Evolutionary conservation across 495 filamentous ascomycete species (phyloP).

Genomic region (Neurospora sp.): DNA sequence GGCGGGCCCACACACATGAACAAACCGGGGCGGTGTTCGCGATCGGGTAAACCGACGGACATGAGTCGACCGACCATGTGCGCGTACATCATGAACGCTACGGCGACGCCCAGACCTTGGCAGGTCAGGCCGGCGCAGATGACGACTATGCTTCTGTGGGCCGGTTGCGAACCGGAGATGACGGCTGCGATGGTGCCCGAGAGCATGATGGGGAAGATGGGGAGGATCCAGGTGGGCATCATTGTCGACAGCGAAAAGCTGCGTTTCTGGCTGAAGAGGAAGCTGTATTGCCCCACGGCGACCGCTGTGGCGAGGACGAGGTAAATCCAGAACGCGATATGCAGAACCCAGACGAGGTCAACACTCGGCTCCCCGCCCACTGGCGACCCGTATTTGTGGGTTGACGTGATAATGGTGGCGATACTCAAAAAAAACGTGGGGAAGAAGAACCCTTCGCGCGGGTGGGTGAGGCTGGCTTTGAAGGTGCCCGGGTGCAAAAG

Average conservation of each 20-base stretch:
- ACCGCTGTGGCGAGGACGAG: slow-evolving; percentile 31
- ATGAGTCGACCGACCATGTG: slow-evolving; percentile 53
- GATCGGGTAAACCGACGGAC: slow-evolving; percentile 42
- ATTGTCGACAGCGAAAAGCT: slow-evolving; percentile 28
- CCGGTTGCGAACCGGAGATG: slow-evolving; percentile 31
- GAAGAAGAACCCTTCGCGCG: slow-evolving; percentile 58
- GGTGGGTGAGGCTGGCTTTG: slow-evolving; percentile 45
- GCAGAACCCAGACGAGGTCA: slow-evolving; percentile 25
- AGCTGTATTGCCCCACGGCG: slow-evolving; percentile 41
- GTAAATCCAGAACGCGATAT: slow-evolving; percentile 45
- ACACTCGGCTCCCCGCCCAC: slow-evolving; percentile 13
- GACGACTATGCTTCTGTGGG: slow-evolving; percentile 29
- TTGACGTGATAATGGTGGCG: slow-evolving; percentile 18
- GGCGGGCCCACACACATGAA: slow-evolving; percentile 65
- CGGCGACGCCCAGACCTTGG: slow-evolving; percentile 41
- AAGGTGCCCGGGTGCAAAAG: slow-evolving; percentile 41
- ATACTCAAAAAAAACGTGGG: slow-evolving; percentile 57
- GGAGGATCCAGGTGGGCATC: slow-evolving; percentile 50
- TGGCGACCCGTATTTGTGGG: slow-evolving; percentile 37
- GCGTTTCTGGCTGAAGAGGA: slow-evolving; percentile 33
- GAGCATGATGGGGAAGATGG: slow-evolving; percentile 47
- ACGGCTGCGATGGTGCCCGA: slow-evolving; percentile 41
- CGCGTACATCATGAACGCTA: slow-evolving; percentile 46
- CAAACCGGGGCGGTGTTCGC: slow-evolving; percentile 47
- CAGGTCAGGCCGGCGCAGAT: slow-evolving; percentile 40